Percentiles rank a stretch among this genome's conserved stretches.
These are phyloP conservation scores for Citrullus colocynthis DNA, from an alignment of 306 rosid genomes.

Conservation along the genomic window DNA sequence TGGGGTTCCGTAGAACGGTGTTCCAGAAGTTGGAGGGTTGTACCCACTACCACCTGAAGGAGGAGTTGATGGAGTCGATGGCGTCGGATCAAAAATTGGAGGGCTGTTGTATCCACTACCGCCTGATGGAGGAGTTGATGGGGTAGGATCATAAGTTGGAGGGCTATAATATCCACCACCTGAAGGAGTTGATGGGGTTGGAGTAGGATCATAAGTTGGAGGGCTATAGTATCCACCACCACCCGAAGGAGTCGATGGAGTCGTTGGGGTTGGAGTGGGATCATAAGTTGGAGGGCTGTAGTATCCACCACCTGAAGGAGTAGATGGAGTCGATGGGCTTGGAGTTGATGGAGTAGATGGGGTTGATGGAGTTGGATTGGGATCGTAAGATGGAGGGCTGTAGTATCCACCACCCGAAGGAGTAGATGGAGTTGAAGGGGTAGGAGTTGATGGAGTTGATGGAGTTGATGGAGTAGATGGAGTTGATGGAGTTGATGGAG, in stretches of 20 bases:
- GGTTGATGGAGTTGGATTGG: background rate
- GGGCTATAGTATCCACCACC: slow-evolving; percentile 3
- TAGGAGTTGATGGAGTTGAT: too few species aligned
- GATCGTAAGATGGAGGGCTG: slow-evolving; percentile 13
- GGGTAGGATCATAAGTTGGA: slow-evolving; percentile 20
- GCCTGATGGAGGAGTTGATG: slow-evolving; percentile 28
- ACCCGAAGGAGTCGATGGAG: background rate
- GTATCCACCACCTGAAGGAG: background rate
- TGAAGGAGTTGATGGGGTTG: slow-evolving; percentile 17
- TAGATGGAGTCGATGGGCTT: too few species aligned
- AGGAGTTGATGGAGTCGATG: slow-evolving; percentile 11
- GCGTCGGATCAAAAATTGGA: slow-evolving; percentile 20
- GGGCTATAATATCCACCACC: slow-evolving; percentile 33
- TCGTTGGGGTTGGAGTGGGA: background rate
- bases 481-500: background rate
- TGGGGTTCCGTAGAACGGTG: slow-evolving; percentile 36
- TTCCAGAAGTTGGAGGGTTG: background rate
- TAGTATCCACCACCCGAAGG: background rate
- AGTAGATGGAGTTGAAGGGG: slow-evolving; percentile 8
- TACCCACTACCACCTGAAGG: slow-evolving; percentile 23
- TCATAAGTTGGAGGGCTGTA: background rate
- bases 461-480: too few species aligned
- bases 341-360: background rate
- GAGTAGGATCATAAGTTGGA: slow-evolving; percentile 1
- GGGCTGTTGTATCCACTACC: slow-evolving; percentile 33